Percentiles rank a stretch among this genome's conserved stretches.
These are phyloP conservation scores for Gaeumannomyces tritici DNA, from an alignment of 2,329 filamentous ascomycete species.

Conservation along the genomic window DNA sequence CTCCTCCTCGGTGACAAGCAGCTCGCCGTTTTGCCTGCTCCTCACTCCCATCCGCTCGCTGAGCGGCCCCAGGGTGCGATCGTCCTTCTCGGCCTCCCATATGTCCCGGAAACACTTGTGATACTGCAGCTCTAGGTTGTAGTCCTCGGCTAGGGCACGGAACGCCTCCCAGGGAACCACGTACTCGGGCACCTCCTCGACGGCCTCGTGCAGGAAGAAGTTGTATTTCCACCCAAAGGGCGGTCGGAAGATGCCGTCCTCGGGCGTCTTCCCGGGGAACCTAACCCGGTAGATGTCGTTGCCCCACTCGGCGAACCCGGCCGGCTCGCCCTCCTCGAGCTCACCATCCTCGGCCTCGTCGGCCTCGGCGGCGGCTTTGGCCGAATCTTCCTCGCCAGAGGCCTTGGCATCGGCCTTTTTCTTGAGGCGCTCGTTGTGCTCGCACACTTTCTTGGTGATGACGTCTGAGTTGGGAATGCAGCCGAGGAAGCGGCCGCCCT, in stretches of 20 bases:
- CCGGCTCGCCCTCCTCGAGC: conserved; percentile 51
- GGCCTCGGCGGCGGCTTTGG: background rate
- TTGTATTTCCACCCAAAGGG: conserved; percentile 98
- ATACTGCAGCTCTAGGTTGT: conserved; percentile 92
- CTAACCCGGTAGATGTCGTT: conserved; percentile 88
- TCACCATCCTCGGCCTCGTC: conserved; percentile 32
- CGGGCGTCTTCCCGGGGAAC: conserved; percentile 74
- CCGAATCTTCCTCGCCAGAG: conserved; percentile 15
- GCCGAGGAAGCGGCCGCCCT: conserved; percentile 88
- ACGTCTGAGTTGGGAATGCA: conserved; percentile 97
- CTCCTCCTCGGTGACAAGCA: conserved; percentile 75
- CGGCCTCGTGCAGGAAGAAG: conserved; percentile 91
- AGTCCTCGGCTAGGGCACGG: conserved; percentile 89
- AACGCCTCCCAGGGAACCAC: conserved; percentile 98
- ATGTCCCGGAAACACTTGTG: conserved; percentile 85
- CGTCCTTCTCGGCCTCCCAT: conserved; percentile 85
- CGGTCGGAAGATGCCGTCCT: conserved; percentile 84
- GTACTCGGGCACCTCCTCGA: conserved; percentile 93
- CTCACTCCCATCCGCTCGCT: conserved; percentile 95
- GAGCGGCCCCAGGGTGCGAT: conserved; percentile 67
- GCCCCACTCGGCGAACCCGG: conserved; percentile 71
- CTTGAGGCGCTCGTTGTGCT: conserved; percentile 46
- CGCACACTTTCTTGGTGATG: conserved; percentile 67
- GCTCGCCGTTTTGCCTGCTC: conserved; percentile 52
- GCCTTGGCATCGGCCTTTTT: conserved; percentile 23